Evolutionary conservation across 2,329 filamentous ascomycete genomes (phyloP).

Genomic region (Drechslerella dactyloides): DNA sequence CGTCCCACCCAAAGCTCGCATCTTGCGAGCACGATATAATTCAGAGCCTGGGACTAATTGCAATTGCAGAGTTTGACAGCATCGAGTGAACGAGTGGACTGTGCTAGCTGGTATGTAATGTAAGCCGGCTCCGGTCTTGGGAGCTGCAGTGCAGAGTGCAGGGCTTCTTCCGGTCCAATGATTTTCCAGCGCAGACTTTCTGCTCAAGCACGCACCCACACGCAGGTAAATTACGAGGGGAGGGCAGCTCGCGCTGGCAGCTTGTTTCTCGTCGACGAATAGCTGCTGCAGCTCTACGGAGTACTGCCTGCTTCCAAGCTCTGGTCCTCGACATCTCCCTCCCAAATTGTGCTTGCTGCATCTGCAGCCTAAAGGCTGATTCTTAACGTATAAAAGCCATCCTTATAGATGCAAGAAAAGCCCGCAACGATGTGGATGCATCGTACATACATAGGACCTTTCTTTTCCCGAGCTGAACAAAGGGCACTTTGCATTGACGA

Average conservation of each 20-base stretch:
- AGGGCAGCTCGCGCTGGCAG: conserved; percentile 17
- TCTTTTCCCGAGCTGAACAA: conserved; percentile 31
- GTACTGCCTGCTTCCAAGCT: conserved; percentile 4
- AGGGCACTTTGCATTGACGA: conserved; percentile 29
- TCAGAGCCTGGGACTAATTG: not conserved
- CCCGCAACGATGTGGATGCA: conserved; percentile 43
- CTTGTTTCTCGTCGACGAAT: conserved; percentile 27
- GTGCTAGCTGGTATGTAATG: too few relatives aligned
- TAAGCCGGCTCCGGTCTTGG: conserved; percentile 25
- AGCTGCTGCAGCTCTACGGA: conserved; percentile 13
- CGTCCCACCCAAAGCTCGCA: too few relatives aligned
- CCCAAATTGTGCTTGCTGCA: conserved; percentile 9
- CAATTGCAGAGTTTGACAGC: not conserved
- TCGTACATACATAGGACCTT: conserved; percentile 4
- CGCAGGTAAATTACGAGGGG: not conserved
- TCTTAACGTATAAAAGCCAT: conserved; percentile 49
- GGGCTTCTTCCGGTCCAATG: conserved; percentile 47
- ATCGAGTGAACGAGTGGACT: conserved; percentile 10
- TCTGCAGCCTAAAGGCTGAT: conserved; percentile 44
- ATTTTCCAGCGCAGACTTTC: conserved; percentile 43
- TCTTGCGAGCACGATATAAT: not conserved
- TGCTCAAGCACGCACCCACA: conserved; percentile 26
- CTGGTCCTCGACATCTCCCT: conserved; percentile 19
- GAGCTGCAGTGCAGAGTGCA: conserved; percentile 12
- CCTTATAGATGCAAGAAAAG: conserved; percentile 50